Base-by-base conservation (phyloP, 2,329 filamentous ascomycete species). In the Helotiales sp. region DNA sequence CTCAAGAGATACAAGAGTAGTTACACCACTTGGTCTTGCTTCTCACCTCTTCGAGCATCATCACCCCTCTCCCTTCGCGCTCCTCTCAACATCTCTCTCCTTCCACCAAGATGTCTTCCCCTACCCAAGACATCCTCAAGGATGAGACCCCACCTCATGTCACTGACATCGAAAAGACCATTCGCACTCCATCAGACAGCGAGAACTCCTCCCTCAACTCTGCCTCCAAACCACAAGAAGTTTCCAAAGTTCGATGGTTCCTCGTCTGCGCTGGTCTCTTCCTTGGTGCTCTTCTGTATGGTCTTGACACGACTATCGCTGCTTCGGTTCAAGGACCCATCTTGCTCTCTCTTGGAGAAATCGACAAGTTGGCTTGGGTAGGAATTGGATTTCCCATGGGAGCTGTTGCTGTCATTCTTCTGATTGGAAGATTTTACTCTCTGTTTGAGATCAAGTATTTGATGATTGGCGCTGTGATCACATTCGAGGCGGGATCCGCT, bases 331-430 rank as follows among this genome's bases (percentile, higher is more conserved):
- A 73, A 63, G 63, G 60, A 2, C 40, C 68, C 4, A 59, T 71
- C 15, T 36, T 69, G 24, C 57, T 66, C 27, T 46, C 51, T n/a
- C 67, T 72, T 25, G 69, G 64, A 1, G 55, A 69, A 19, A 59
- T 72, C 31, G 61, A 64, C 30, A 62, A 68, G 36, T 57, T 72
- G 2, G 47, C 64, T 27, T 71, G 69, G 70, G 44, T 72, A 24
- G 67, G 69, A n/a, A 63, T 64, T 17, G 71, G 67, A 6, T 74
- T 74, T 53, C 60, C 67, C 2, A 59, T 72, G 64, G 40, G 57
- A 7, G 62, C 63, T 12, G 57, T 62, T 1, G 48, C 55, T 36
- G 48, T 57, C 4, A 63, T 75, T 38, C 67, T 76, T 1, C 66
- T 70, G 2, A 57, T 67, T 22, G 63, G 66, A 13, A 61, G 54